Base-by-base conservation (phyloP, 441 rosid species). In the Dalechampia spathulata region DNA sequence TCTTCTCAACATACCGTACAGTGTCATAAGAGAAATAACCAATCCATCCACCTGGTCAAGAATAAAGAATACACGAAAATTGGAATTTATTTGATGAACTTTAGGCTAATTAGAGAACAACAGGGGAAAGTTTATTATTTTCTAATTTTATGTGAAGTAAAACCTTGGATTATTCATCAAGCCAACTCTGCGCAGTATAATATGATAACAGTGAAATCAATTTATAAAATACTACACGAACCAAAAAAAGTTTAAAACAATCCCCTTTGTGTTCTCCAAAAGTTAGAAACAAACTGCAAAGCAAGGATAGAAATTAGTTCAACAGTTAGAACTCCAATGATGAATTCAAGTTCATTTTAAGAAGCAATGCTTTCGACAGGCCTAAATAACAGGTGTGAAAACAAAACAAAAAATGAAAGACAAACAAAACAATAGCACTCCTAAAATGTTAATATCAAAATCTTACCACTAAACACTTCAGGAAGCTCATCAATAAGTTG, bases 1-100 rank as follows among this genome's bases (percentile, higher is more conserved):
- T 91, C 75, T 77, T 91, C 86, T 91, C 98, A 10, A 67, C 87
- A 61, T 75, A 91, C 32, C 98, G 82, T 63, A 91, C 92, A 0
- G 98, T 91, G 61, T 91, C 98, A 64, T 91, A 91, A 4, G 96
- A 91, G 69, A 91, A 87, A 67, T 82, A 91, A 36, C 98, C 96
- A 34, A 86, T 96, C 96, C 96, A 91, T 7, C 98, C 98, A 74
- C 96, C 98, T 91, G 69, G 47, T 64, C 63, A 73, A 65, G 55
- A 58, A 65, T 66, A 64, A 10, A 58, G 40, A 1, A 25, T 7
- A 59, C 9, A 54, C 7, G 25, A 21, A n/a, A 16, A 13, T 39
- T 27, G 22, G 54, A 27, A 27, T 21, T 17, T 37, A 14, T 17
- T 45, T 6, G 5, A 40, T 2, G 23, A 57, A 49, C 5, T 42